Evolutionary conservation across 169 alveolate species (phyloP).

Genomic region (Cryptosporidium xiaoi): DNA sequence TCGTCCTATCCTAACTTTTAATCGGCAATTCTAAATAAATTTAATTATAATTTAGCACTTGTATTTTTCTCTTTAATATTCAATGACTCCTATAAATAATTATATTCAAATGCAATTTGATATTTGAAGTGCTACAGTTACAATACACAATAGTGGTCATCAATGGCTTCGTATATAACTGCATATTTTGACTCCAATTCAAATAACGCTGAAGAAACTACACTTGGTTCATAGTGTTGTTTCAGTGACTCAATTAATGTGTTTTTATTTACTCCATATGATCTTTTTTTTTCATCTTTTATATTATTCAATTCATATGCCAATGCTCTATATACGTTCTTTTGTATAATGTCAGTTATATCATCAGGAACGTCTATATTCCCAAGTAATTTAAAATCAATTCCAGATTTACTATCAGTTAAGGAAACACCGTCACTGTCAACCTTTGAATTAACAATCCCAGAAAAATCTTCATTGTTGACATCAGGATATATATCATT

Average conservation of each 20-base stretch:
- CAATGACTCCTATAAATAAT: not conserved
- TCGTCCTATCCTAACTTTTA: too few species aligned
- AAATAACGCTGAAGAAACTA: slow-evolving; percentile 26
- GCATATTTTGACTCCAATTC: slow-evolving; percentile 72
- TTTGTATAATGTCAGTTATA: slow-evolving; percentile 19
- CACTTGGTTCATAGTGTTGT: slow-evolving; percentile 34
- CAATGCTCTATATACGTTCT: slow-evolving; percentile 39
- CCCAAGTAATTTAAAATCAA: slow-evolving; percentile 6
- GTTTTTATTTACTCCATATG: slow-evolving; percentile 27
- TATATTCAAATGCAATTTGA: not conserved
- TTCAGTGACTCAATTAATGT: slow-evolving; percentile 10
- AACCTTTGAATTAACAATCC: not conserved
- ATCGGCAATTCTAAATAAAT: too few species aligned
- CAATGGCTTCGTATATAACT: slow-evolving; percentile 57
- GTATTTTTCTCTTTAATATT: not conserved
- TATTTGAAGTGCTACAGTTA: not conserved
- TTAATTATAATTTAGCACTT: too few species aligned
- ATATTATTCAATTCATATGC: slow-evolving; percentile 18
- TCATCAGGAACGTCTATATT: slow-evolving; percentile 44
- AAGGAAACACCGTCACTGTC: not conserved
- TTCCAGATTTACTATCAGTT: not conserved
- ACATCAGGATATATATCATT: not conserved
- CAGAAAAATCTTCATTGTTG: not conserved
- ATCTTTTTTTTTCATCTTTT: slow-evolving; percentile 27
- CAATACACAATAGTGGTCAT: slow-evolving; percentile 51